Conservation (phyloP, 108 stramenopile species). For the Asterionellopsis glacialis region DNA sequence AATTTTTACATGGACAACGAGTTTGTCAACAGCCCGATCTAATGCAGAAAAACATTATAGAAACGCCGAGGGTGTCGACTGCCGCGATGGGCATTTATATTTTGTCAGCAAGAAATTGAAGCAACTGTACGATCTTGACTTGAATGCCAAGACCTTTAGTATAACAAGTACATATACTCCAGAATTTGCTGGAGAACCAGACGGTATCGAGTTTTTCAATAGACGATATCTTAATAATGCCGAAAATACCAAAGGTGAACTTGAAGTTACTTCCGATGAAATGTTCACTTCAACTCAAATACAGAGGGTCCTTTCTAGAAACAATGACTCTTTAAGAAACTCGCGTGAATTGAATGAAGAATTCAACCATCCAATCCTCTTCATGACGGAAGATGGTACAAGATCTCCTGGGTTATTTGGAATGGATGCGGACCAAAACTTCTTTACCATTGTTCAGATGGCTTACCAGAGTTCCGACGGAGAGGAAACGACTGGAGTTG, state of each 20-base stretch:
- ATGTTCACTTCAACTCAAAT: too few relatives aligned
- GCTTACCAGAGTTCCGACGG: constrained; percentile 8
- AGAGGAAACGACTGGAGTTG: constrained; percentile 48
- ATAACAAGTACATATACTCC: not conserved
- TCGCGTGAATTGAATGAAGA: not conserved
- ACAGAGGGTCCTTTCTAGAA: too few relatives aligned
- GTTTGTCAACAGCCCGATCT: constrained; percentile 14
- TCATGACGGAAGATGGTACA: constrained; percentile 53
- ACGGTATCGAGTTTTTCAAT: too few relatives aligned
- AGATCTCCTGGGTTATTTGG: constrained; percentile 34
- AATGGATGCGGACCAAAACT: constrained; percentile 17
- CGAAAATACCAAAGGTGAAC: not conserved
- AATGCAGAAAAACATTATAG: constrained; percentile 25
- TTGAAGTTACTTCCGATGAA: too few relatives aligned
- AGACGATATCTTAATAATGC: not conserved
- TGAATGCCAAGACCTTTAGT: constrained; percentile 12
- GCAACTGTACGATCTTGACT: constrained; percentile 32
- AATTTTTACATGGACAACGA: constrained; percentile 29
- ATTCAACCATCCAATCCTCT: constrained; percentile 22
- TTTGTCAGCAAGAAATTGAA: constrained; percentile 50
- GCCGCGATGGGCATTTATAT: constrained; percentile 27
- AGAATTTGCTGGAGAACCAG: not conserved
- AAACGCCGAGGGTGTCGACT: constrained; percentile 27
- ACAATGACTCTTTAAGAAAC: too few relatives aligned
- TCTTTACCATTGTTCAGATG: constrained; percentile 24